Conservation (phyloP, 495 filamentous ascomycete species). For the Penicillium crystallinum region DNA sequence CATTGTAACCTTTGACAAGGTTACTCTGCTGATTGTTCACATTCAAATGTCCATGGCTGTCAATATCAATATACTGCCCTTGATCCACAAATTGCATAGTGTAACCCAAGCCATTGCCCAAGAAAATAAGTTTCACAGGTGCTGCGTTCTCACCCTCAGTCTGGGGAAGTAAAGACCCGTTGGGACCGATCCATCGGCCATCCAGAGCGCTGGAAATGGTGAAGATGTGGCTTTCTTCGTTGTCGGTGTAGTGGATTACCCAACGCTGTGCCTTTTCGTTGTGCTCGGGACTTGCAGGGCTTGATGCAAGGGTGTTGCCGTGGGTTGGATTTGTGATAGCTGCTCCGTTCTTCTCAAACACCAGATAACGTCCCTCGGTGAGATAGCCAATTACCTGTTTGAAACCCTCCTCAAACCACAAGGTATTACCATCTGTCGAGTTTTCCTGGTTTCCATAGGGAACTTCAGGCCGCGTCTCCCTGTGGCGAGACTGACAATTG, state of each 20-base stretch:
- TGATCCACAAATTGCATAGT: constrained; percentile 28
- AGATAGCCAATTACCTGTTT: constrained; percentile 48
- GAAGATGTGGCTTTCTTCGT: constrained; percentile 39
- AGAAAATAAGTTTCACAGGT: constrained; percentile 34
- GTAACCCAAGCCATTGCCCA: constrained; percentile 40
- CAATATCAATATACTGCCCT: constrained; percentile 20
- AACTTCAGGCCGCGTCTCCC: constrained; percentile 35
- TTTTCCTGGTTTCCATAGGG: constrained; percentile 44
- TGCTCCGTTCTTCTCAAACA: constrained; percentile 27
- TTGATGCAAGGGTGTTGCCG: constrained; percentile 18
- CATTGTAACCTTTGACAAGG: constrained; percentile 20
- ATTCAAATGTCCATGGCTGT: constrained; percentile 17
- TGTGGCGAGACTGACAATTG: constrained; percentile 37
- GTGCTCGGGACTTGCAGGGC: constrained; percentile 31
- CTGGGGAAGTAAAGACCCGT: constrained; percentile 19
- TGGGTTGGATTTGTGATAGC: constrained; percentile 29
- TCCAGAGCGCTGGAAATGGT: constrained; percentile 46
- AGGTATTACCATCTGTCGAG: constrained; percentile 21
- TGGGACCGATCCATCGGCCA: constrained; percentile 34
- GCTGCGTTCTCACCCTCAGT: constrained; percentile 21
- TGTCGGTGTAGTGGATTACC: constrained; percentile 41
- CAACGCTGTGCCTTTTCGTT: constrained; percentile 42
- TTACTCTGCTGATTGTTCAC: background rate
- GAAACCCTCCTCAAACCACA: constrained; percentile 47
- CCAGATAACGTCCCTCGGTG: constrained; percentile 49